These are phyloP conservation scores for Termitomyces sp. DNA, from an alignment of 768 basidiomycete species.

Conservation along the genomic window DNA sequence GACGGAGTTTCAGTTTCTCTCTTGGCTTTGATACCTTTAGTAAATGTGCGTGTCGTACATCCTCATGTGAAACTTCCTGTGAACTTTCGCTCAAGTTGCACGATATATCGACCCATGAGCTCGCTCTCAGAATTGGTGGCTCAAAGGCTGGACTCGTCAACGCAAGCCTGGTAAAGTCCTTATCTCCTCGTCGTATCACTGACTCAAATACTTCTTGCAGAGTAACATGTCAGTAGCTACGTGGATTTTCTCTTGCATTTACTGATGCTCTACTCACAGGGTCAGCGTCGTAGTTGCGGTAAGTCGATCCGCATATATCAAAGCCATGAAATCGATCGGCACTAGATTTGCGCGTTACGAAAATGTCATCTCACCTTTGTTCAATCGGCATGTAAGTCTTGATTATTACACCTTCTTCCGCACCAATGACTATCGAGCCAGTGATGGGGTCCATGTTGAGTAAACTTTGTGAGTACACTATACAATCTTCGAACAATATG, in stretches of 20 bases:
- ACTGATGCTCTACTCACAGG: slow-evolving; percentile 21
- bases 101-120: slow-evolving; percentile 68
- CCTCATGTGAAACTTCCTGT: background rate
- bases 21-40: slow-evolving; percentile 71
- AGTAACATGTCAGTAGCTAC: slow-evolving; percentile 56
- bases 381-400: slow-evolving; percentile 64
- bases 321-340: background rate
- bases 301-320: slow-evolving; percentile 19
- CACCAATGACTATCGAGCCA: slow-evolving; percentile 18
- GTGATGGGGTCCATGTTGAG: slow-evolving; percentile 82
- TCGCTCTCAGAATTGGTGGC: slow-evolving; percentile 72
- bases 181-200: background rate
- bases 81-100: slow-evolving; percentile 44
- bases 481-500: background rate
- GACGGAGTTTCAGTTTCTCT: slow-evolving; percentile 43
- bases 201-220: slow-evolving; percentile 24
- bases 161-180: slow-evolving; percentile 59
- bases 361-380: slow-evolving; percentile 80
- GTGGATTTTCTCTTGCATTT: background rate
- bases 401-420: background rate
- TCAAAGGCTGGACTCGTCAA: slow-evolving; percentile 75
- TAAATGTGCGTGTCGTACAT: slow-evolving; percentile 42
- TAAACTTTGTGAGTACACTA: slow-evolving; percentile 48
- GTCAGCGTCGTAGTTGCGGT: slow-evolving; percentile 71
- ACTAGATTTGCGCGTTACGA: slow-evolving; percentile 70